A percentile compares a stretch with the other conserved stretches of the same genome.
phyloP scores from a whole-genome alignment of 2,329 filamentous ascomycete species.

The Colletotrichum musicola region DNA sequence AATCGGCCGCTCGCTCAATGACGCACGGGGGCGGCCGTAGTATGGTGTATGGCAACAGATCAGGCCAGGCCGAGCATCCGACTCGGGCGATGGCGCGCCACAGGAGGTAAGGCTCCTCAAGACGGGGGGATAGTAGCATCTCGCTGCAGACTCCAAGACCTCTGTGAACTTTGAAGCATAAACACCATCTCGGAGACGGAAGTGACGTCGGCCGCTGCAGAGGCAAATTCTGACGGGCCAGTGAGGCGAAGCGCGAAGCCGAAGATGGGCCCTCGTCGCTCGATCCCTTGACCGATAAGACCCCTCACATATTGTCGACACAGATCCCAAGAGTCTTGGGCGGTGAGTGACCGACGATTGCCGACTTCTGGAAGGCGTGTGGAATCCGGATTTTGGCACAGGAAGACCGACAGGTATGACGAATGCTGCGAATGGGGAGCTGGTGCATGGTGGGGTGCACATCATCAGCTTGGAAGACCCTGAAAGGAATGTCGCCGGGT shows the following conservation, averaged over 20 bases:
- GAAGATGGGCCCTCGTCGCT: not conserved
- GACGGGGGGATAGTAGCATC: slow-evolving; percentile 15
- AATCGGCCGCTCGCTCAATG: slow-evolving; percentile 4
- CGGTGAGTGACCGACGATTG: slow-evolving; percentile 24
- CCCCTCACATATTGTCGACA: slow-evolving; percentile 5
- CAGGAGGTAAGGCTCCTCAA: not conserved
- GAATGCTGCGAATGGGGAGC: slow-evolving; percentile 15
- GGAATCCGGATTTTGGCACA: slow-evolving; percentile 30
- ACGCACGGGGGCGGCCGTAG: slow-evolving; percentile 2
- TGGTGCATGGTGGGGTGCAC: slow-evolving; percentile 6
- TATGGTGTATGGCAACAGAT: not conserved
- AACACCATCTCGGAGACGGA: slow-evolving; percentile 21
- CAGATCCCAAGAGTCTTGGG: not conserved
- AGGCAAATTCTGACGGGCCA: slow-evolving; percentile 13
- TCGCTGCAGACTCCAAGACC: slow-evolving; percentile 6
- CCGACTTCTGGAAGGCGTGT: slow-evolving; percentile 20
- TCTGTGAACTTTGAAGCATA: slow-evolving; percentile 13
- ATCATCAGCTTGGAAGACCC: slow-evolving; percentile 30
- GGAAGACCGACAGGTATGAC: slow-evolving; percentile 26
- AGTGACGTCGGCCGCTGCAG: slow-evolving; percentile 29
- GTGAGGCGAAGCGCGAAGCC: slow-evolving; percentile 21
- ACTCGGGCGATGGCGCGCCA: not conserved
- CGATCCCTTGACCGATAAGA: slow-evolving; percentile 5
- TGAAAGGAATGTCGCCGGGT: slow-evolving; percentile 27
- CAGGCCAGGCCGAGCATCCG: slow-evolving; percentile 1